Conservation (phyloP, 345 rosid genomes). For the Laguncularia racemosa region DNA sequence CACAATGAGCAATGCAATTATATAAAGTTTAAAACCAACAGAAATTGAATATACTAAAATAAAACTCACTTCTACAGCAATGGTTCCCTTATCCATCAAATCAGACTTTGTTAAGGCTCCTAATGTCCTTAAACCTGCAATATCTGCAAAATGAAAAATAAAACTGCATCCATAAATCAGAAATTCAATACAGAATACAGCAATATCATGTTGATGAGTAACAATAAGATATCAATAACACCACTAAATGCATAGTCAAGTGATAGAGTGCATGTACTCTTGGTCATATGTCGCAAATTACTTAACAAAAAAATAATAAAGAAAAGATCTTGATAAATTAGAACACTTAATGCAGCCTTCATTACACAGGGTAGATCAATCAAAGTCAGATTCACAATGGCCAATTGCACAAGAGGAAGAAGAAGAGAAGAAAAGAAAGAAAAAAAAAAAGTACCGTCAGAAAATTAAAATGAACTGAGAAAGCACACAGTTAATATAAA, state of each 20-base stretch:
- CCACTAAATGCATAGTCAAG: too few relatives aligned
- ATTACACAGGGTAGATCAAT: too few relatives aligned
- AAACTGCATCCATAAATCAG: background rate
- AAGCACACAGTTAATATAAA: too few relatives aligned
- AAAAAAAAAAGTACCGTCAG: too few relatives aligned
- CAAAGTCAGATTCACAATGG: too few relatives aligned
- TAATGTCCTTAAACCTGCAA: constrained; percentile 62
- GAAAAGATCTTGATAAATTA: too few relatives aligned
- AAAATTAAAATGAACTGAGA: too few relatives aligned
- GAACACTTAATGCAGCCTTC: too few relatives aligned
- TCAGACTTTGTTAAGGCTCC: constrained; percentile 75
- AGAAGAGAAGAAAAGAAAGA: background rate
- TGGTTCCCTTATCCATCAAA: constrained; percentile 78
- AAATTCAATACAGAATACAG: background rate
- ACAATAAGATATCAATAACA: background rate
- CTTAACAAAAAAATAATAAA: too few relatives aligned
- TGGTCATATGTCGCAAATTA: too few relatives aligned
- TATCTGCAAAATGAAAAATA: background rate
- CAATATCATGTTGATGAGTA: background rate
- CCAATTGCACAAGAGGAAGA: too few relatives aligned
- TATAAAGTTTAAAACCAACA: background rate
- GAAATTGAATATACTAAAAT: background rate
- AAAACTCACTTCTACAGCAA: constrained; percentile 52
- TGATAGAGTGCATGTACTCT: too few relatives aligned
- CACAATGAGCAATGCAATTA: background rate